A percentile compares a stretch with the other conserved stretches of the same genome.
Evolutionary conservation across 108 stramenopile species (phyloP).

Genomic region (Fragilariopsis cylindrus): DNA sequence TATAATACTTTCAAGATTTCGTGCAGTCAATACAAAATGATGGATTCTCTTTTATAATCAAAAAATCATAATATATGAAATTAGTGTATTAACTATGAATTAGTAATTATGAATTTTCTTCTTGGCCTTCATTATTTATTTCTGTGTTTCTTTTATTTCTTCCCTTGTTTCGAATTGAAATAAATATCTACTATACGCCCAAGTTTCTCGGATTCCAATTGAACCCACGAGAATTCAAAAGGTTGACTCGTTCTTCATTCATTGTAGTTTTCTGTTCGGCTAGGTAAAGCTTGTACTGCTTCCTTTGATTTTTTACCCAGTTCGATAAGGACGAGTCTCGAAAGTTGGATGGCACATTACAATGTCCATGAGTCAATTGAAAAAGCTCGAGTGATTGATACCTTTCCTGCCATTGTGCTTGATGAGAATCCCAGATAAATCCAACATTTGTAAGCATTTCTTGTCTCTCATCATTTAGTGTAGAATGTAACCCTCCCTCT

Average conservation of each 20-base stretch:
- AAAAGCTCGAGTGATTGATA: slow-evolving; percentile 32
- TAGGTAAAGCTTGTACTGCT: slow-evolving; percentile 38
- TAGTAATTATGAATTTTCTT: too few species aligned
- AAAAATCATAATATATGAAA: too few species aligned
- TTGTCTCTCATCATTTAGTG: slow-evolving; percentile 32
- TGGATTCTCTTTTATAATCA: too few species aligned
- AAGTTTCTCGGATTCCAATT: slow-evolving; percentile 29
- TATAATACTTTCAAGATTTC: too few species aligned
- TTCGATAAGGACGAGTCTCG: slow-evolving; percentile 35
- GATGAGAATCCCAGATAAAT: slow-evolving; percentile 40
- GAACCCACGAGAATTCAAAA: slow-evolving; percentile 34
- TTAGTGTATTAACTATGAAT: too few species aligned
- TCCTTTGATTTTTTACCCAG: slow-evolving; percentile 47
- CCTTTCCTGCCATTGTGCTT: slow-evolving; percentile 38
- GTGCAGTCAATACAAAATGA: too few species aligned
- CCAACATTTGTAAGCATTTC: slow-evolving; percentile 27
- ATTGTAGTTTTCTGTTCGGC: slow-evolving; percentile 24
- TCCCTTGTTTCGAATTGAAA: too few species aligned
- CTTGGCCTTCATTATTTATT: too few species aligned
- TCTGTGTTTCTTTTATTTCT: too few species aligned
- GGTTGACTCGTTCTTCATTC: slow-evolving; percentile 31
- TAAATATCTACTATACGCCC: too few species aligned
- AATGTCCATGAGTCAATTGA: slow-evolving; percentile 39
- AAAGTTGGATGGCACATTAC: slow-evolving; percentile 42
- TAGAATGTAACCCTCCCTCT: slow-evolving; percentile 18